Evolutionary conservation across 768 basidiomycete genomes (phyloP), one percentile per base, ranked within the genome.

Genomic region (Lactifluus piperatus): DNA sequence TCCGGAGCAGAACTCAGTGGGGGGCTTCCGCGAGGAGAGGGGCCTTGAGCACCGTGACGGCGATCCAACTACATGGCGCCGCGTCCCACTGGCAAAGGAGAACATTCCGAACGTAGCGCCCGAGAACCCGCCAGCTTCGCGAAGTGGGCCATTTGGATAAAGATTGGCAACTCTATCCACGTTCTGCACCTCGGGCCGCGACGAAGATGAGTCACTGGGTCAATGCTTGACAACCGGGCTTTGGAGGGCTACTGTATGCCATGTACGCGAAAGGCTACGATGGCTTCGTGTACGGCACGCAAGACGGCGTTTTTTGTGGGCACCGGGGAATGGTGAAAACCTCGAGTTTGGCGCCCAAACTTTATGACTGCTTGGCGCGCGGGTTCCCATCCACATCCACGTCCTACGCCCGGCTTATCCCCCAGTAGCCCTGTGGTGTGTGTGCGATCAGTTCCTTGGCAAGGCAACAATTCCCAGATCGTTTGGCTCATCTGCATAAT

Each of bases 231-330:
- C 37, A 61, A 59, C 9, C 73, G 75, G 34, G 4, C 86, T 87
- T 71, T 63, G 70, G 53, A 68, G 81, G 77, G 13, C 65, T 85
- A 6, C 69, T n/a, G 70, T 43, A n/a, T n/a, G n/a, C n/a, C n/a
- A n/a, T n/a, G n/a, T 64, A 68, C 3, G 78, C 11, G 74, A n/a
- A n/a, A n/a, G n/a, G n/a, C n/a, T n/a, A n/a, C n/a, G n/a, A n/a
- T n/a, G n/a, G 76, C 54, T 75, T 86, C 52, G 76, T 81, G 7
- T 81, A 80, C 65, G 83, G 84, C 7, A 44, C 82, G 84, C 1
- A 82, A 86, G 86, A 84, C 2, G 84, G 83, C 9, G 77, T 78
- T 78, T 2, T 86, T 85, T 67, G 64, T 77, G 18, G 85, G n/a
- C n/a, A n/a, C 84, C 65, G 84, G 83, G 0, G 71, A 75, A 75